phyloP scores from a whole-genome alignment of 169 alveolate genomes.

The Babesia bovis region DNA sequence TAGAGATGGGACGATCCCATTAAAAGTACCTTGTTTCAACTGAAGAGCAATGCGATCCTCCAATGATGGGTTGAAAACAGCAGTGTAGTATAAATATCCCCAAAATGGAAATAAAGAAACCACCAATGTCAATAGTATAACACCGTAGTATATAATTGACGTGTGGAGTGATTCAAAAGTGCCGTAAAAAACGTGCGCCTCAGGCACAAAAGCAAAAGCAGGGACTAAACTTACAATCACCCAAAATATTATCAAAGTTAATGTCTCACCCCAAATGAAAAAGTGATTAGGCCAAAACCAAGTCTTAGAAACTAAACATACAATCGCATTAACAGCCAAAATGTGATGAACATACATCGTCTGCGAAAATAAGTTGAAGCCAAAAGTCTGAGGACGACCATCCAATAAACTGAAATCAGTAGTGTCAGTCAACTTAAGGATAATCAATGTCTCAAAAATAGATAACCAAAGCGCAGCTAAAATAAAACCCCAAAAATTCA shows the following conservation, averaged over 20 bases:
- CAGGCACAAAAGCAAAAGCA: slow-evolving; percentile 63
- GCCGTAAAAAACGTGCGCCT: slow-evolving; percentile 74
- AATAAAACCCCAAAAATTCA: slow-evolving; percentile 58
- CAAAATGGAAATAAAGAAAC: slow-evolving; percentile 66
- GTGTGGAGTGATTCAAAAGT: slow-evolving; percentile 65
- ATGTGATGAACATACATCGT: slow-evolving; percentile 71
- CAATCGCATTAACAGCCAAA: slow-evolving; percentile 69
- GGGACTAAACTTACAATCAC: slow-evolving; percentile 59
- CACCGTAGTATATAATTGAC: slow-evolving; percentile 61
- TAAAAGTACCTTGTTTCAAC: slow-evolving; percentile 67
- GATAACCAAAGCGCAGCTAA: slow-evolving; percentile 75
- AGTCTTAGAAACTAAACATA: slow-evolving; percentile 65
- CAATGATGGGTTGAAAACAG: slow-evolving; percentile 69
- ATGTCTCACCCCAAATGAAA: slow-evolving; percentile 59
- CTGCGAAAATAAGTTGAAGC: slow-evolving; percentile 69
- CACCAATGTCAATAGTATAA: slow-evolving; percentile 44
- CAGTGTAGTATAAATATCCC: slow-evolving; percentile 59
- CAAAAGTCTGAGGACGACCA: slow-evolving; percentile 51
- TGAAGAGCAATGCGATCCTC: slow-evolving; percentile 69
- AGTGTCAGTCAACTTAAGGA: slow-evolving; percentile 59
- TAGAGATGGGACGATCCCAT: slow-evolving; percentile 49
- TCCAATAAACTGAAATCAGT: slow-evolving; percentile 38
- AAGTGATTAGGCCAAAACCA: slow-evolving; percentile 67
- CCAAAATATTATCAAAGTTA: slow-evolving; percentile 61
- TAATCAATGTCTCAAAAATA: slow-evolving; percentile 60